Conservation (phyloP, 768 basidiomycete genomes). For the Leccinum rimulosum region DNA sequence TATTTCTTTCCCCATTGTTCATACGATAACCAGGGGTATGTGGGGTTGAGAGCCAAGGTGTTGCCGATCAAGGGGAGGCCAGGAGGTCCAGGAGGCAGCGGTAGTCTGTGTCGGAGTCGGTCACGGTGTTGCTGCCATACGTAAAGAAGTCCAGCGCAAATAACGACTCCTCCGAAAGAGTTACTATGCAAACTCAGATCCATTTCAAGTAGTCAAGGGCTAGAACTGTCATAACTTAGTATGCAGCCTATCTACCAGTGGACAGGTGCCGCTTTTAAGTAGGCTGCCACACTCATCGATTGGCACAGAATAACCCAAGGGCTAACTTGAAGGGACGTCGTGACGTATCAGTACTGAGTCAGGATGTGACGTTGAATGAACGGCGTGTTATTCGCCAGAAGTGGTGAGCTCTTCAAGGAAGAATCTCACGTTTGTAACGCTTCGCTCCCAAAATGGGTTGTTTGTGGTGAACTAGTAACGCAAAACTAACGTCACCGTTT, state of each 20-base stretch:
- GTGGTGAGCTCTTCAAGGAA: too few species aligned
- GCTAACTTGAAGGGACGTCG: background rate
- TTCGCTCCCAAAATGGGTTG: too few species aligned
- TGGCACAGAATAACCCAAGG: background rate
- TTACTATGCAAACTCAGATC: conserved; percentile 1
- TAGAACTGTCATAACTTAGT: background rate
- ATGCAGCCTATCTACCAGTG: background rate
- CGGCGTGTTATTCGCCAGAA: background rate
- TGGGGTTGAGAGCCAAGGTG: conserved; percentile 17
- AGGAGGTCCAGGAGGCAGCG: conserved; percentile 51
- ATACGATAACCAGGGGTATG: conserved; percentile 33
- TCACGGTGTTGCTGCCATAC: conserved; percentile 13
- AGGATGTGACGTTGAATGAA: too few species aligned
- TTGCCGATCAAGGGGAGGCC: conserved; percentile 38
- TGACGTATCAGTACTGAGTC: background rate
- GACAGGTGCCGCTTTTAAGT: background rate
- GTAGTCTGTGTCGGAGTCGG: conserved; percentile 14
- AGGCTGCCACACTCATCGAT: background rate
- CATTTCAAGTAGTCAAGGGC: background rate
- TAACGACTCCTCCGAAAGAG: background rate
- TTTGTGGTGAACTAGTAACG: too few species aligned
- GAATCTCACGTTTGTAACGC: too few species aligned
- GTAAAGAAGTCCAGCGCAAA: conserved; percentile 5
- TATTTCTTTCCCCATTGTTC: conserved; percentile 34
- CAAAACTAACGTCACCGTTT: too few species aligned